Base-by-base conservation (phyloP, 2,329 filamentous ascomycete species). In the Orbilia brochopaga region DNA sequence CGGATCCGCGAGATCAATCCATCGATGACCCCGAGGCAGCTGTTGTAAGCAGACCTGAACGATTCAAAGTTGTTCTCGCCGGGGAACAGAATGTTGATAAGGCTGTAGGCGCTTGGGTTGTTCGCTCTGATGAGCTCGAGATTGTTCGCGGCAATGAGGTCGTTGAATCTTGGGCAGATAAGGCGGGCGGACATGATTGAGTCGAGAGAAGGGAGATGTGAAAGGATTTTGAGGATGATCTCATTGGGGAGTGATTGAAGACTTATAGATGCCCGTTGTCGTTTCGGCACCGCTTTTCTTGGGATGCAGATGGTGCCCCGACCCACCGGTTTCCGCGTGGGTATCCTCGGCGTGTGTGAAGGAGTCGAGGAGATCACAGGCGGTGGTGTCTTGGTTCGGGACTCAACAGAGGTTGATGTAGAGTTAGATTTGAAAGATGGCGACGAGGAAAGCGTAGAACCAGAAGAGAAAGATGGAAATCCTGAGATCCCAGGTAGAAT, bases 351-450 rank as follows among this genome's bases (percentile, higher is more conserved):
- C 7, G 40, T 37, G n/a, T 70, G 53, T 6, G 58, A 59, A 11
- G 53, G 65, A n/a, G 58, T 70, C 5, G 53, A 59, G 1, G 54
- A 32, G 30, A 59, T 56, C 2, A 48, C 30, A 4, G 55, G 54
- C 24, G 66, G 66, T 4, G 66, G 66, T 15, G 66, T 70, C 63
- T 70, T 70, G 3, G 66, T 50, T 1, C 66, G 66, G 42, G 66
- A 70, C 54, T 70, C 66, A 30, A 70, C 53, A n/a, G 66, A 70
- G 48, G 66, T 70, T 11, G 59, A 70, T 56, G 66, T 70, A 19
- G 66, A 70, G 53, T 70, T 70, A 0, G 66, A 70, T 21, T 59
- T 70, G 27, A 70, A 56, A 2, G 66, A 70, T 19, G 66, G 66
- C 11, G 66, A 70, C 0, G 66, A 70, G 6, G 66, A 70, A 35